phyloP scores from a whole-genome alignment of 2,329 filamentous ascomycete genomes.

The Pestalotiopsis fici region DNA sequence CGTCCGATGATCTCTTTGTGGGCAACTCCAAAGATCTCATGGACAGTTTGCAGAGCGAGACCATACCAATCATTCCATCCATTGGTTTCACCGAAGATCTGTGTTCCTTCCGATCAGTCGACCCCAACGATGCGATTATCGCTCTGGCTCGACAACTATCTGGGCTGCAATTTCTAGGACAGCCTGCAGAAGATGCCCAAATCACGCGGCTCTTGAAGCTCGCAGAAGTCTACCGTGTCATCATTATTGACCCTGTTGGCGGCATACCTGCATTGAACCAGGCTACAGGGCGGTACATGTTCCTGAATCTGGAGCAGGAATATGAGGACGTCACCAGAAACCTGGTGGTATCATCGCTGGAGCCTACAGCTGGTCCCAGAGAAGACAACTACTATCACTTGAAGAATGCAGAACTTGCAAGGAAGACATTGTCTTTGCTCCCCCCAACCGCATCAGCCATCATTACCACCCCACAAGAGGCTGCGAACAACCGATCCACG shows the following conservation, averaged over 20 bases:
- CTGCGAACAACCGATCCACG: constrained; percentile 54
- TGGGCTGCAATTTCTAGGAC: constrained; percentile 55
- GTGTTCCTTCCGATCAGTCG: constrained; percentile 37
- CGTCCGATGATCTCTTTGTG: constrained; percentile 37
- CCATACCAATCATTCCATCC: constrained; percentile 69
- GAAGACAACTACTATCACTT: constrained; percentile 40
- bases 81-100: constrained; percentile 43
- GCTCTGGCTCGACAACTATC: constrained; percentile 77
- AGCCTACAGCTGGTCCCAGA: constrained; percentile 27
- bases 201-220: constrained; percentile 34
- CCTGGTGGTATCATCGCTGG: constrained; percentile 37
- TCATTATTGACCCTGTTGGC: constrained; percentile 84
- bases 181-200: constrained; percentile 39
- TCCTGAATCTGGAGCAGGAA: constrained; percentile 93
- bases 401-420: constrained; percentile 74
- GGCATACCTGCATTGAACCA: constrained; percentile 73
- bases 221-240: constrained; percentile 72
- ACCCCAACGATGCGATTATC: constrained; percentile 66
- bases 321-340: constrained; percentile 69
- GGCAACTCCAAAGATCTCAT: constrained; percentile 58
- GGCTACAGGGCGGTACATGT: constrained; percentile 71
- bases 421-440: constrained; percentile 70
- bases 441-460: constrained; percentile 85
- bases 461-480: constrained; percentile 83
- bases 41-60: constrained; percentile 65